Evolutionary conservation across 78 protist species (phyloP), one percentile per base, ranked within the genome.

Genomic region (Tieghemostelium lacteum): DNA sequence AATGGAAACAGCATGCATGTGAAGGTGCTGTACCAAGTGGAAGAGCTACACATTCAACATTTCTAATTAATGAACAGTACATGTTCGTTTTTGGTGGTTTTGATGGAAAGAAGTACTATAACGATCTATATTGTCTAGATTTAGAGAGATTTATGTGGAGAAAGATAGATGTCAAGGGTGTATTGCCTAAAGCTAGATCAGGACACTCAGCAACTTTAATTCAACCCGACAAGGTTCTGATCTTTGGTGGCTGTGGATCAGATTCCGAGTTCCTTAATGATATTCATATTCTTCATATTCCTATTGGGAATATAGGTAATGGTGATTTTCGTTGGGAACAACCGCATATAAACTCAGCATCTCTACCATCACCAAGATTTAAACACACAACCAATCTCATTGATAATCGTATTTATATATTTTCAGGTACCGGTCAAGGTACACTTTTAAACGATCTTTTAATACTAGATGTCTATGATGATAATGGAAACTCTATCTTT

Each of bases 231-330:
- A 49, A 57, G 4, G 17, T 83, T 5, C 31, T 83, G 31, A 40
- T 83, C 29, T 83, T 83, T 40, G 89, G 89, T 39, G 89, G 89
- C 2, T 83, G 89, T 83, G 89, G 77, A n/a, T 69, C 78, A 6
- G 89, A 83, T 83, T 58, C 73, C 20, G 64, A 69, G 19, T 83
- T 83, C 28, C 42, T 83, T 26, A 83, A 83, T 42, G 89, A 83
- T 42, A 39, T 69, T 20, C 75, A 83, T 58, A 70, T 70, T 19
- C 63, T 70, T 5, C 62, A 50, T n/a, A 40, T 70, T 7, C 6
- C 6, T 45, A 14, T 50, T 55, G 45, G 29, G 49, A 22, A 19
- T 31, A 28, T 33, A 29, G 69, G 89, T 67, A 28, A 3, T 1
- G 28, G 24, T 2, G 89, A 83, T 28, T 26, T 67, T 19, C 40